Evolutionary conservation across 352 stramenopile genomes (phyloP), one percentile per base, ranked within the genome.

Genomic region (Phytophthora colocasiae): DNA sequence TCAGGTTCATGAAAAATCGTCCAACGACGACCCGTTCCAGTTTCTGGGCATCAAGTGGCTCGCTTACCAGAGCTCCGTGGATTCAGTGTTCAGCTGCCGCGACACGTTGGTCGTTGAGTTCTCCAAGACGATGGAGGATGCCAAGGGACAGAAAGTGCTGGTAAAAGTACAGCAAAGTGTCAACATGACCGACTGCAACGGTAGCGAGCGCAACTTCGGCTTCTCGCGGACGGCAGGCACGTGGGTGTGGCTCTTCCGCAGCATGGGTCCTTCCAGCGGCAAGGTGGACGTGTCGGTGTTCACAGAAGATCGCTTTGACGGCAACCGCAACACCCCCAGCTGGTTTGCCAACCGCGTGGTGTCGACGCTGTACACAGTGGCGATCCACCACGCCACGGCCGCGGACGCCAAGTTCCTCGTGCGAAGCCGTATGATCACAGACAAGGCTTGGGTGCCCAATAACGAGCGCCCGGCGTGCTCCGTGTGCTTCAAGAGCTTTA

Each of bases 401-500:
- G 82, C 77, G 0, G 85, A 93, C 47, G 77, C 81, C 48, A 90
- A 89, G 58, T 90, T 81, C 66, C 81, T 91, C 9, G 72, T 87
- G 24, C 83, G 79, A 26, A 73, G 66, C 40, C 66, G 73, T 6
- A 65, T 85, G 45, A 84, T 93, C 31, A 86, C 85, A 15, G 76
- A 90, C 54, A 89, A 87, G 39, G 73, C 75, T 4, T 93, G 82
- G 82, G 82, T 91, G 27, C 79, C 80, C 1, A 91, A 91, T 63
- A 80, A 81, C 49, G 81, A 90, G 53, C 78, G 85, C 0, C 77
- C 83, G 14, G 80, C 82, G 3, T 94, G 85, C 44, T 89, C 73
- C 24, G 80, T 92, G 8, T 94, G 85, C 62, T 87, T 90, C 58
- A 91, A 91, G 70, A 87, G 77, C 41, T 94, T 94, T 52, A 86